These are phyloP conservation scores for Mycena venus DNA, from an alignment of 768 basidiomycete species.

Conservation along the genomic window DNA sequence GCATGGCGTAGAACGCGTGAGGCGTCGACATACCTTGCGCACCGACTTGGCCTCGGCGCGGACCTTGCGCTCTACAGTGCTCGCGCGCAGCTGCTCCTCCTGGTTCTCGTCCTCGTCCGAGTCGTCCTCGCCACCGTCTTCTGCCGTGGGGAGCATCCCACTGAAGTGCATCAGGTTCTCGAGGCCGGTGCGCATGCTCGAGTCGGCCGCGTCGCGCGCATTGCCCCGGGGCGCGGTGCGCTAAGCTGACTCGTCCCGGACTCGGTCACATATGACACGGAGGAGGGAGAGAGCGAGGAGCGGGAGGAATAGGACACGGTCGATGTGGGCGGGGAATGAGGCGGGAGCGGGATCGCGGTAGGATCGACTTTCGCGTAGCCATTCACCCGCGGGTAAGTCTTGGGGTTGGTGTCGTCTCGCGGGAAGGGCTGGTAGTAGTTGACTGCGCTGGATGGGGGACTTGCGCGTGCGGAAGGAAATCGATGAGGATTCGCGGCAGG, in stretches of 20 bases:
- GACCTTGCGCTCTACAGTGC: conserved; percentile 56
- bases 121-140: conserved; percentile 45
- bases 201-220: conserved; percentile 32
- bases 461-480: conserved; percentile 53
- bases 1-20: neutral
- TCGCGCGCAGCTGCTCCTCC: conserved; percentile 37
- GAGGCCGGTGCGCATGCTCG: conserved; percentile 51
- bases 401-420: conserved; percentile 40
- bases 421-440: conserved; percentile 50
- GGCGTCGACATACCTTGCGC: conserved; percentile 72
- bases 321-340: conserved; percentile 80
- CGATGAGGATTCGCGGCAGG: conserved; percentile 74
- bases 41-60: conserved; percentile 86
- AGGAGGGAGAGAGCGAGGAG: conserved; percentile 74
- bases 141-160: conserved; percentile 42
- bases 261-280: conserved; percentile 55
- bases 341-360: conserved; percentile 69
- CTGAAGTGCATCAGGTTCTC: conserved; percentile 57
- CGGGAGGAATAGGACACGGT: conserved; percentile 82
- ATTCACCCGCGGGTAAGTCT: conserved; percentile 35
- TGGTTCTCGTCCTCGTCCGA: conserved; percentile 45
- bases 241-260: conserved; percentile 55
- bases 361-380: conserved; percentile 66
- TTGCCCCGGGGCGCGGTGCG: conserved; percentile 14
- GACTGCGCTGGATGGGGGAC: conserved; percentile 43